Conservation (phyloP, 768 basidiomycete species). For the Ramaria rubella region DNA sequence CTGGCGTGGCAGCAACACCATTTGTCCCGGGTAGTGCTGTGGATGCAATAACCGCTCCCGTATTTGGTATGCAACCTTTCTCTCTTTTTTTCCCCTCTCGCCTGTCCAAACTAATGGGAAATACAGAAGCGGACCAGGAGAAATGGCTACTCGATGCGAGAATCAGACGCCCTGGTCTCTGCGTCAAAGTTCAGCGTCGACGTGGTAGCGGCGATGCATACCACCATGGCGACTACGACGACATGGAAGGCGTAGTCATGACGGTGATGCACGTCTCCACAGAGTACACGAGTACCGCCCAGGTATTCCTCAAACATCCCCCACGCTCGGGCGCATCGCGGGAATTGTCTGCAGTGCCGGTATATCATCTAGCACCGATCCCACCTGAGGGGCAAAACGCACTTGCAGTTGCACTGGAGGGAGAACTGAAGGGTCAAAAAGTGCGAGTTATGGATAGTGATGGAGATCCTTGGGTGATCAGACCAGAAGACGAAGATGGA, state of each 20-base stretch:
- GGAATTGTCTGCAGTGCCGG: constrained; percentile 32
- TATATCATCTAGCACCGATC: constrained; percentile 37
- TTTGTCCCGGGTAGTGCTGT: background rate
- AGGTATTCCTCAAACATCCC: constrained; percentile 26
- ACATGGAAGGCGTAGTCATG: constrained; percentile 22
- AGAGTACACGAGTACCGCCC: constrained; percentile 21
- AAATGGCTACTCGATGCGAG: constrained; percentile 20
- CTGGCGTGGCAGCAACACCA: constrained; percentile 9
- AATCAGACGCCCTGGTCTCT: constrained; percentile 5
- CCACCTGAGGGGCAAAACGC: constrained; percentile 35
- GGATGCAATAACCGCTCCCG: background rate
- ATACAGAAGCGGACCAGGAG: constrained; percentile 24
- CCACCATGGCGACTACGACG: constrained; percentile 28
- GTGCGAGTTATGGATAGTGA: background rate
- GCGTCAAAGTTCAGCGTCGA: constrained; percentile 16
- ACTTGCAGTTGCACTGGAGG: constrained; percentile 42
- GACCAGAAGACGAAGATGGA: constrained; percentile 3
- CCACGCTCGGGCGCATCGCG: constrained; percentile 22
- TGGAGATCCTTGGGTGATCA: constrained; percentile 2
- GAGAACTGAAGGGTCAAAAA: constrained; percentile 5
- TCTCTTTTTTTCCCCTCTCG: constrained; percentile 23
- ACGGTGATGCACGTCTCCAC: constrained; percentile 22
- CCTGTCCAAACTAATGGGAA: constrained; percentile 17
- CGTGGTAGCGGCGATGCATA: constrained; percentile 18
- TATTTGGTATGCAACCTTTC: background rate